Conservation (phyloP, 2,329 filamentous ascomycete species). For the Fusarium mundagurra region DNA sequence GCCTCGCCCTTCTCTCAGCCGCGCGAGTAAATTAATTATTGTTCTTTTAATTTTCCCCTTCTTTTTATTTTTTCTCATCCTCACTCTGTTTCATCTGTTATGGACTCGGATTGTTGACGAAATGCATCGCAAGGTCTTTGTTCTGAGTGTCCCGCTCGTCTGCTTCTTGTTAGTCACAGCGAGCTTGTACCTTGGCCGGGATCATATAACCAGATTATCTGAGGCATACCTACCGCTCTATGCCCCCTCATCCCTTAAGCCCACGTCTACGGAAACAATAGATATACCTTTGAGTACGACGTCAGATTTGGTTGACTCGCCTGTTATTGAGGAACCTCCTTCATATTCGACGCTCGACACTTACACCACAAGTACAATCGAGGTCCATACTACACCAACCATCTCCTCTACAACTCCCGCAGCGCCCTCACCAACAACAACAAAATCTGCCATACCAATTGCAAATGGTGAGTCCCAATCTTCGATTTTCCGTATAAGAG, state of each 20-base stretch:
- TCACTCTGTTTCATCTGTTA: background rate
- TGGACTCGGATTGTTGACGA: conserved; percentile 2
- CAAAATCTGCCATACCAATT: background rate
- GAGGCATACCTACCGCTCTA: conserved; percentile 25
- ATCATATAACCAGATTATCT: conserved; percentile 35
- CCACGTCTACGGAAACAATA: background rate
- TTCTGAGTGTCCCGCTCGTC: conserved; percentile 28
- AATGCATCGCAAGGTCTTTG: conserved; percentile 35
- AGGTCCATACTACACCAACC: background rate
- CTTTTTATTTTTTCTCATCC: background rate
- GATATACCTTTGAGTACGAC: background rate
- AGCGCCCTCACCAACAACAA: background rate
- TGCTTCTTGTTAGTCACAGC: conserved; percentile 32
- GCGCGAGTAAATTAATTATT: conserved; percentile 1
- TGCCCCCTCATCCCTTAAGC: background rate
- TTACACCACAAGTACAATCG: background rate
- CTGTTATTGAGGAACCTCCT: background rate
- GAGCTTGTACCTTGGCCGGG: conserved; percentile 35
- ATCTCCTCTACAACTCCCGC: background rate
- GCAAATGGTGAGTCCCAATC: background rate
- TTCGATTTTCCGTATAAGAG: accelerated
- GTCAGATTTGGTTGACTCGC: background rate
- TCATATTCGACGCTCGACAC: conserved; percentile 4
- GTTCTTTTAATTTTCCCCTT: background rate
- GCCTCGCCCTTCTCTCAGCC: conserved; percentile 21